These are phyloP conservation scores for Crithidia acanthocephali DNA, from an alignment of 208 protist species.

Conservation along the genomic window DNA sequence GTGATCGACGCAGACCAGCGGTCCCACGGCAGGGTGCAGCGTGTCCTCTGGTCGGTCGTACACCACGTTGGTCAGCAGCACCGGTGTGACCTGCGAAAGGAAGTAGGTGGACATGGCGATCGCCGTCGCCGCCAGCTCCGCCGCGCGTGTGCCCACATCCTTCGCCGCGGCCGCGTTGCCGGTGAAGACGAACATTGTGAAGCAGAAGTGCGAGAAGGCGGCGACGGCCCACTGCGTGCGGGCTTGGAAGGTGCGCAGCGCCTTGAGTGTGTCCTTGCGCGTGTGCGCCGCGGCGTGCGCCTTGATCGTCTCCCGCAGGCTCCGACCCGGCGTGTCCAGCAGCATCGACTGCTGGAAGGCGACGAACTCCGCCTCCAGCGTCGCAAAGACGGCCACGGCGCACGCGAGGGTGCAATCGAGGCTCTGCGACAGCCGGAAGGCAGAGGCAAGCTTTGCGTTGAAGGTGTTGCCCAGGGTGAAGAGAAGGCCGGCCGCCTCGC, in stretches of 20 bases:
- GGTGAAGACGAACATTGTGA: conserved; percentile 35
- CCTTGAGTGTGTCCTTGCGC: conserved; percentile 31
- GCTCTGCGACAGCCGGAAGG: conserved; percentile 47
- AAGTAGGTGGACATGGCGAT: conserved; percentile 37
- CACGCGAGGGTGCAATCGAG: conserved; percentile 30
- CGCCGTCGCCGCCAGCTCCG: conserved; percentile 24
- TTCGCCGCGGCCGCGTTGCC: conserved; percentile 27
- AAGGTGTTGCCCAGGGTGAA: conserved; percentile 40
- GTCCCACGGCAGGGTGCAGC: conserved; percentile 14
- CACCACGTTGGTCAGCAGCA: conserved; percentile 29
- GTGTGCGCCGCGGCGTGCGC: conserved; percentile 11
- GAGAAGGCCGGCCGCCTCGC: conserved; percentile 51
- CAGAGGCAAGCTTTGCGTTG: conserved; percentile 38
- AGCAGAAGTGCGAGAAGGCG: conserved; percentile 39
- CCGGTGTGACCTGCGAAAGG: conserved; percentile 26
- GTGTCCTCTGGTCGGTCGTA: conserved; percentile 18
- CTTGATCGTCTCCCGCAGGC: neutral
- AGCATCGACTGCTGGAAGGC: conserved; percentile 15
- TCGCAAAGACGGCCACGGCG: conserved; percentile 19
- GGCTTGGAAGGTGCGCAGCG: conserved; percentile 23
- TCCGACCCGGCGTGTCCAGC: neutral
- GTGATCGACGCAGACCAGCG: conserved; percentile 10
- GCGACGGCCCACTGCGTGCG: conserved; percentile 36
- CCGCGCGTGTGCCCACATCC: conserved; percentile 36
- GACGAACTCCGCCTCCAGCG: conserved; percentile 30